These are phyloP conservation scores for Leccinum truebloodii DNA, from an alignment of 768 basidiomycete species.

Conservation along the genomic window DNA sequence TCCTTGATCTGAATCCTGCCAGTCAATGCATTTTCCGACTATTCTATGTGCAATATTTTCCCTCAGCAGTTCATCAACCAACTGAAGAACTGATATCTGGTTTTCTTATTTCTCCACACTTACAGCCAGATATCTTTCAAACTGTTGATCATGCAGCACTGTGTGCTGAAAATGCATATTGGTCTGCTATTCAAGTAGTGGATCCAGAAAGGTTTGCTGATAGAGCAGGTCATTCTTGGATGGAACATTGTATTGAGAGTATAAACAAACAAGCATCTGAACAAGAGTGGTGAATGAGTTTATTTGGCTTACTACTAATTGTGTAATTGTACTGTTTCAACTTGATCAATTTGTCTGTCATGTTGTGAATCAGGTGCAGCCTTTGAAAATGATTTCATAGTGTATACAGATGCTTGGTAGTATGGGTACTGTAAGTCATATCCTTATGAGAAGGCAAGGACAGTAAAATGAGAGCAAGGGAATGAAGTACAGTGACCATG, in stretches of 20 bases:
- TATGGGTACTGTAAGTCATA: too few species aligned
- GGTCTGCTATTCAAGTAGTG: constrained; percentile 31
- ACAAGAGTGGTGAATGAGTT: background rate
- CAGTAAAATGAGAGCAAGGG: too few species aligned
- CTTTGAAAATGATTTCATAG: too few species aligned
- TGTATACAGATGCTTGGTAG: too few species aligned
- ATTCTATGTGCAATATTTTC: constrained; percentile 53
- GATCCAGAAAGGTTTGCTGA: background rate
- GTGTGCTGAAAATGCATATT: constrained; percentile 60
- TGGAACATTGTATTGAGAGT: background rate
- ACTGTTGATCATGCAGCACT: constrained; percentile 55
- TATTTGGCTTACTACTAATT: background rate
- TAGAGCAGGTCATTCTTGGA: constrained; percentile 13
- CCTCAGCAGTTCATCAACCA: background rate
- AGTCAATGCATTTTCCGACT: constrained; percentile 45
- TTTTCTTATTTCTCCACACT: constrained; percentile 26
- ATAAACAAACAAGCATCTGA: background rate
- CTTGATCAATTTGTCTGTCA: too few species aligned
- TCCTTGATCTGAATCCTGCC: constrained; percentile 32
- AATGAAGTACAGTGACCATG: too few species aligned
- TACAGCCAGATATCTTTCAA: constrained; percentile 45
- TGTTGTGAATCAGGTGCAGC: too few species aligned
- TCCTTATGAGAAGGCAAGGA: too few species aligned
- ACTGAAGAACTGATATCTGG: constrained; percentile 2
- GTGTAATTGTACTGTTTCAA: too few species aligned